Evolutionary conservation across 371 early-diverging fungal genomes (phyloP), one percentile per base, ranked within the genome.

Genomic region (Choanephora cucurbitarum): DNA sequence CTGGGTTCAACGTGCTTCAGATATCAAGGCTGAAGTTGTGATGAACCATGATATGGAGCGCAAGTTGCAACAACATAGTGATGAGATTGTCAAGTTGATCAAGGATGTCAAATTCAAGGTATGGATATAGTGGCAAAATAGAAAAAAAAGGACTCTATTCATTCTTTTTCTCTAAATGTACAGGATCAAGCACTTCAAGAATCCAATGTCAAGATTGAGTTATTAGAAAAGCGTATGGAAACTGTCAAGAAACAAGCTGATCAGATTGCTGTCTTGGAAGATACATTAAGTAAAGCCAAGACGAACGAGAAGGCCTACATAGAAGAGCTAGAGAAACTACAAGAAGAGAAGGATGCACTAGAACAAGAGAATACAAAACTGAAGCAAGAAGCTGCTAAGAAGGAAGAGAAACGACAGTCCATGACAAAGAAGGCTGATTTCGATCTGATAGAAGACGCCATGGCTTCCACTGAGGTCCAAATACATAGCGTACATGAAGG

Each of bases 1-100:
- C 18, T 94, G 96, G 96, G 62, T 83, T 34, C 73, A 73, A 55
- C 82, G 95, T 2, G 91, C 94, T n/a, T 81, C 84, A 43, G 81
- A 84, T 37, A 79, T 93, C 70, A 92, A 93, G 72, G 82, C 80
- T 0, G 88, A 87, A 42, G 85, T 88, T 28, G 75, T 86, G 13
- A 75, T 91, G 40, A 92, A 91, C 61, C 76, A 81, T 10, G 92
- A 91, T 33, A 80, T 90, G 55, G 86, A 91, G 61, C 83, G 82
- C 32, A 86, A 89, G 66, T 70, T 91, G n/a, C 89, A 88, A 49
- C 80, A 86, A 18, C 83, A 87, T 42, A 85, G 81, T 49, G 90
- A 88, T 6, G 92, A 96, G 50, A 86, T 94, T 24, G 53, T 85
- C 28, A 84, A 83, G 33, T 68, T 96, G 13, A 80, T 88, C 39